Evolutionary conservation across 148 eudicot genomes (phyloP), one percentile per base, ranked within the genome.

Genomic region (Salicornia ramosissima): DNA sequence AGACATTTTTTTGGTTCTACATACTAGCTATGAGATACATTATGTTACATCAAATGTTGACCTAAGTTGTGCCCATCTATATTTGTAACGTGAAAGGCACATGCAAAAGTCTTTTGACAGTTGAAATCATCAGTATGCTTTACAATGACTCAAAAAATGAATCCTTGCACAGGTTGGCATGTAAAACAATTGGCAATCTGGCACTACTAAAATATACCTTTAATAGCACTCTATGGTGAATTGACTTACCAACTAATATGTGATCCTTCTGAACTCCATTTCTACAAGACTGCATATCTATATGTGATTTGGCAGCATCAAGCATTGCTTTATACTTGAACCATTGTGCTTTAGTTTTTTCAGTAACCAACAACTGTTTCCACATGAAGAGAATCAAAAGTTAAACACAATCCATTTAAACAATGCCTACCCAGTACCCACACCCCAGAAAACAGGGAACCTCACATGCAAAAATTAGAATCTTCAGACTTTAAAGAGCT

Each of bases 321-420:
- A 95, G 93, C 96, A 89, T 87, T 73, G 78, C 71, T 80, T 73
- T 95, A 80, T 87, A 95, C 76, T 80, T 87, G 67, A 75, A 69
- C 99, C 99, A 95, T 60, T 89, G 97, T 59, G 72, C 69, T 79
- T 68, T 82, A 71, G 91, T 82, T 80, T 78, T 91, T 66, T 86
- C 88, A 64, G 97, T 95, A 70, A 84, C 83, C 65, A 95, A 84
- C 96, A 90, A 91, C 99, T 91, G 82, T 72, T 65, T 40, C 72
- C 64, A 53, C 64, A 33, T 33, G 72, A 8, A 71, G 49, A 29
- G 36, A 62, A 45, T 22, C 42, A 33, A 66, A 66, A 7, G 45
- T 21, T 40, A 71, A 53, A 6, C 18, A 65, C 31, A 39, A 72
- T 40, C 34, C 54, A 34, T 57, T 50, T 13, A 73, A 22, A 18